Base-by-base conservation (phyloP, 2,329 filamentous ascomycete species). In the Saccharata proteae region DNA sequence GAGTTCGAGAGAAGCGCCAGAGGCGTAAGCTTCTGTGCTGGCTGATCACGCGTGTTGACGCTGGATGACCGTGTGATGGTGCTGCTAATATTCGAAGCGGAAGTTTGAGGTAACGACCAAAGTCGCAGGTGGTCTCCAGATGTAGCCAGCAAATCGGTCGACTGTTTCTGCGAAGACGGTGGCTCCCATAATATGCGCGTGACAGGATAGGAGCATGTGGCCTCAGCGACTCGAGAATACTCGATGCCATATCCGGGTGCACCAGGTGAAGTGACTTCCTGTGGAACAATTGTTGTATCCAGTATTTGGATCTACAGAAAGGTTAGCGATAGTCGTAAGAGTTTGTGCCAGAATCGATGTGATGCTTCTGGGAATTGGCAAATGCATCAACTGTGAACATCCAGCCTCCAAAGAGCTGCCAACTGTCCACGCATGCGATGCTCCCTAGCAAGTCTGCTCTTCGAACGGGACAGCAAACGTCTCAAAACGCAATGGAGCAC, bases 161-260 rank as follows among this genome's bases (percentile, higher is more conserved):
- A 86, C 57, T 92, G 83, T 57, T 98, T 96, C 52, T 92, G 82
- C 10, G 84, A 83, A 7, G 85, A 93, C 4, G 86, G 86, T 8
- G 88, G 88, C 51, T 98, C 88, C 88, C 88, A 98, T 6, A 96
- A 59, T 42, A 98, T 78, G 35, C 90, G 75, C 3, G 88, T 98
- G 18, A 98, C 90, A 2, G 90, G 90, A 52, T 96, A 98, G 8
- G 90, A 93, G 60, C 94, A 92, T 13, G 88, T 94, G 13, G 90
- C 90, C 65, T 98, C 90, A 21, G 90, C 90, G 19, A 93, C 74
- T 53, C 92, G 93, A 30, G 76, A 80, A 58, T 93, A 96, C 43
- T 96, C 88, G 48, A 98, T 64, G 22, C 74, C 79, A 48, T 79
- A 79, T 43, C 81, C 78, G 24, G 80, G 69, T 5, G 70, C 69